Base-by-base conservation (phyloP, 2,329 filamentous ascomycete genomes). In the Laburnicola sp. region DNA sequence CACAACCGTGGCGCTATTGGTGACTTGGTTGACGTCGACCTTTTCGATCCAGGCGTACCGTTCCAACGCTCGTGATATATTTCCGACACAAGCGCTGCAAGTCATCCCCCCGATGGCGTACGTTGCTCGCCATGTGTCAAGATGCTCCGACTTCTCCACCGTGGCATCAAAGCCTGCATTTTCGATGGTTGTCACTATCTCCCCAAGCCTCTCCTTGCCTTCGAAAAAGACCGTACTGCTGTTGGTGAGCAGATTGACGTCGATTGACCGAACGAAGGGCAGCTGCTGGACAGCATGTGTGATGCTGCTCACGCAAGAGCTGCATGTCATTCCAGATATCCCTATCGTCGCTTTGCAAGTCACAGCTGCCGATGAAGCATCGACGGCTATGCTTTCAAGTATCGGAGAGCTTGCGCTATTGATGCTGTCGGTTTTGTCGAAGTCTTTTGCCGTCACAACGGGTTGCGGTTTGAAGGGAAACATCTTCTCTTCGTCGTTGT, bases 251-350 rank as follows among this genome's bases (percentile, higher is more conserved):
- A 82, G 73, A 54, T 79, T 82, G 35, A 84, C 73, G 41, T 78
- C 74, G 42, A 78, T 75, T 10, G 74, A 69, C 8, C 65, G 71
- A 4, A 84, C 73, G 57, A 75, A 81, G 1, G 75, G 60, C 1
- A 78, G 64, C 48, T 78, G 70, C 54, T 81, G 60, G 2, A 84
- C 62, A 2, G 75, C 77, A 53, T 75, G 71, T 1, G 77, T 80
- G 47, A 85, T 76, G 26, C 75, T 72, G 32, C 74, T 76, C 4
- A 81, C 77, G 60, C 82, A 85, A 5, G 81, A 78, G 50, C 80
- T 80, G 62, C 82, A 84, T 2, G 81, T 84, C 82, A 85, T 85
- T n/a, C 82, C 82, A 25, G 74, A 74, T 30, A 84, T 76, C n/a
- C 77, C 75, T 45, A 81, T 68, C 3, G 76, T 76, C 4, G 74